Percentiles rank a stretch among this genome's conserved stretches.
These are phyloP conservation scores for Helichrysum umbraculigerum DNA, from an alignment of 129 eudicot genomes.

Conservation along the genomic window DNA sequence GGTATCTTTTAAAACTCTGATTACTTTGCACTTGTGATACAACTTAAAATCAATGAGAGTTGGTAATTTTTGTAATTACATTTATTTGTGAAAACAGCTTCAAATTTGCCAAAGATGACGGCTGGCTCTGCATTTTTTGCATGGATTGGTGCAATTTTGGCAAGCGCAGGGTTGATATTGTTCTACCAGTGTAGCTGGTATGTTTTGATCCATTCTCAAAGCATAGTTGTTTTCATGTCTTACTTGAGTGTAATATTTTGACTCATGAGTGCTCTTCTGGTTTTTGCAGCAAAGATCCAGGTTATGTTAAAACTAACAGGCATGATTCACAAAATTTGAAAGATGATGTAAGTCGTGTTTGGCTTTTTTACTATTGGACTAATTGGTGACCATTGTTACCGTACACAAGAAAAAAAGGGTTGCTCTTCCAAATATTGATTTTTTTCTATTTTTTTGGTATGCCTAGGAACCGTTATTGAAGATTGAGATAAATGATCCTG, in stretches of 20 bases:
- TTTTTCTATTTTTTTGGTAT: background rate
- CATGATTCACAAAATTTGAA: conserved; percentile 79
- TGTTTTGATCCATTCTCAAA: background rate
- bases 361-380: conserved; percentile 5
- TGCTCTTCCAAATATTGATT: background rate
- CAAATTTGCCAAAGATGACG: conserved; percentile 74
- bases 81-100: conserved; percentile 43
- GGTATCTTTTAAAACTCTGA: conserved; percentile 47
- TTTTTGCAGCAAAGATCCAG: conserved; percentile 93
- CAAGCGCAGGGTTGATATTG: conserved; percentile 65
- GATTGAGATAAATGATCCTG: conserved; percentile 79
- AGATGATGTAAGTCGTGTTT: conserved; percentile 75
- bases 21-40: background rate
- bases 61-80: conserved; percentile 2
- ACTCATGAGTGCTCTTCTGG: conserved; percentile 24
- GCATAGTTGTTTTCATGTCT: background rate
- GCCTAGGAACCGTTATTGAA: conserved; percentile 85
- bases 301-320: conserved; percentile 70
- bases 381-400: background rate
- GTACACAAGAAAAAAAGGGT: background rate
- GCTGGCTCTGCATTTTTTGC: conserved; percentile 76
- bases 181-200: conserved; percentile 96
- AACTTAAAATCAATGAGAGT: background rate
- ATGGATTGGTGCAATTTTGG: conserved; percentile 83
- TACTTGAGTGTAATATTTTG: background rate